Conservation (phyloP, 768 basidiomycete species). For the Mycena epipterygia region DNA sequence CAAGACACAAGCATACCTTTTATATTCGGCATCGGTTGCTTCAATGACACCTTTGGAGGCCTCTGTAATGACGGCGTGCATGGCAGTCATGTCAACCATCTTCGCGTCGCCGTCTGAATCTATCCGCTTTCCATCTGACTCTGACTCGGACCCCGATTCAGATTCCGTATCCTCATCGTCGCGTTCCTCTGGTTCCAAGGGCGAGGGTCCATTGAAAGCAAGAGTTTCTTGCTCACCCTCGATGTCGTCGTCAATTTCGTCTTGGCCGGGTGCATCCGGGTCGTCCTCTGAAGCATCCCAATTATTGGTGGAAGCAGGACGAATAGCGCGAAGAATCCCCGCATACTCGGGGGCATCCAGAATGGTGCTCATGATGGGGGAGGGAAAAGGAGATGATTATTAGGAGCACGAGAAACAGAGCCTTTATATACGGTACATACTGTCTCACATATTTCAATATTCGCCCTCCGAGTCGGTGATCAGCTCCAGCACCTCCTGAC, state of each 20-base stretch:
- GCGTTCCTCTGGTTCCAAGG: too few species aligned
- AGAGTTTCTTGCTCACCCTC: conserved; percentile 24
- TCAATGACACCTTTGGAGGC: conserved; percentile 49
- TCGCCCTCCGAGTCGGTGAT: neutral
- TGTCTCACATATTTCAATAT: conserved; percentile 2
- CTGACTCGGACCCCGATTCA: conserved; percentile 13
- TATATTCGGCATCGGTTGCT: conserved; percentile 44
- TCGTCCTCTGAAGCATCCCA: neutral
- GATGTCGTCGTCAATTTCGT: conserved; percentile 30
- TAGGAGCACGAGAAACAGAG: conserved; percentile 6
- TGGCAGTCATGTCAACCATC: neutral
- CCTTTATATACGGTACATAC: conserved; percentile 16
- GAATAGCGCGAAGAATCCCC: conserved; percentile 2
- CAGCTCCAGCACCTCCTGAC: conserved; percentile 16
- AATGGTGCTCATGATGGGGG: conserved; percentile 1
- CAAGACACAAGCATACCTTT: conserved; percentile 42
- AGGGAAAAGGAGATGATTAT: neutral
- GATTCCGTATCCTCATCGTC: too few species aligned
- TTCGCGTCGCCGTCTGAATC: conserved; percentile 19
- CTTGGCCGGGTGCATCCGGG: neutral
- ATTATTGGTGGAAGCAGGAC: neutral
- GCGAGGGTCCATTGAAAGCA: too few species aligned
- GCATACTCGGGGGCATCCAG: neutral
- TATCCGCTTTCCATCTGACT: conserved; percentile 24
- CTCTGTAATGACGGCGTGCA: conserved; percentile 31